phyloP scores from a whole-genome alignment of 2,329 filamentous ascomycete genomes.

The Colletotrichum eleusines region DNA sequence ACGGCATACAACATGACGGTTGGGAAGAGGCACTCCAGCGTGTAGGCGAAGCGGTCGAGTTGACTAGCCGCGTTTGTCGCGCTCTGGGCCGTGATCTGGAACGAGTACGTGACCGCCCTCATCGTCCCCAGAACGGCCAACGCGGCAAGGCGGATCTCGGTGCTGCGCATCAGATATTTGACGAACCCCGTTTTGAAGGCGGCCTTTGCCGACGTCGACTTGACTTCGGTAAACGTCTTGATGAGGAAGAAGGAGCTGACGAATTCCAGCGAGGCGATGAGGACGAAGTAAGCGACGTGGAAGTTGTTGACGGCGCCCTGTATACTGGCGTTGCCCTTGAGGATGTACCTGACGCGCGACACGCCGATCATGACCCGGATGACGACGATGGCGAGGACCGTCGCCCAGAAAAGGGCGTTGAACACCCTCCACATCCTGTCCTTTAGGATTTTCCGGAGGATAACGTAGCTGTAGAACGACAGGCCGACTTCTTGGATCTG shows the following conservation, averaged over 20 bases:
- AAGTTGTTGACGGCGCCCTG: slow-evolving; percentile 53
- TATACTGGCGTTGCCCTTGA: slow-evolving; percentile 43
- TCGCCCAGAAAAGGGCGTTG: slow-evolving; percentile 66
- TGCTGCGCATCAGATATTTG: slow-evolving; percentile 55
- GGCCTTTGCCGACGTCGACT: slow-evolving; percentile 48
- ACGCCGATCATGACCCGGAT: slow-evolving; percentile 59
- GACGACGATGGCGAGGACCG: slow-evolving; percentile 63
- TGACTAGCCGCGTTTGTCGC: slow-evolving; percentile 54
- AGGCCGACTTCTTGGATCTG: slow-evolving; percentile 59
- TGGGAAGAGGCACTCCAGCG: slow-evolving; percentile 57
- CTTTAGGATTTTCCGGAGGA: slow-evolving; percentile 63
- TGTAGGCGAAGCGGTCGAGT: slow-evolving; percentile 57
- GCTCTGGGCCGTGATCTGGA: slow-evolving; percentile 52
- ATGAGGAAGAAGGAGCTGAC: slow-evolving; percentile 56
- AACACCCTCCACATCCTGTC: slow-evolving; percentile 58
- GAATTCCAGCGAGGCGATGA: slow-evolving; percentile 56
- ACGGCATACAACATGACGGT: slow-evolving; percentile 54
- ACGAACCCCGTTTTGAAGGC: slow-evolving; percentile 51
- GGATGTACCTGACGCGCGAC: slow-evolving; percentile 48
- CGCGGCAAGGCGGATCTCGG: slow-evolving; percentile 54
- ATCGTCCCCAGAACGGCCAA: slow-evolving; percentile 54
- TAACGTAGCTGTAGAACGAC: slow-evolving; percentile 64
- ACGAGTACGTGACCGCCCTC: slow-evolving; percentile 57
- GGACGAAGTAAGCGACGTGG: slow-evolving; percentile 57
- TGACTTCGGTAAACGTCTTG: slow-evolving; percentile 52